Conservation (phyloP, 257 asterid species). For the Gynochthodes officinalis region DNA sequence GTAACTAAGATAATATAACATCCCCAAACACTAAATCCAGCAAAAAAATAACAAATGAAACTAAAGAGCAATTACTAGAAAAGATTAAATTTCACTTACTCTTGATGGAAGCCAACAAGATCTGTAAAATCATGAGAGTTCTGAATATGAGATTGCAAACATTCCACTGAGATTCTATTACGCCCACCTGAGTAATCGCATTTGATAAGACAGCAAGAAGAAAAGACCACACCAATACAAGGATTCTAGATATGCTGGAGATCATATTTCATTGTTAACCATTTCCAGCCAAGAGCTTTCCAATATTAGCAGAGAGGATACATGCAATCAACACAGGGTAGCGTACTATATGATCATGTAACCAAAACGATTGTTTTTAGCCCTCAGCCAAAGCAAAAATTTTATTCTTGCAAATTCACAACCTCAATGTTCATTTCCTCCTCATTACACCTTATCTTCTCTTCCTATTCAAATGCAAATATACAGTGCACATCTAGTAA, state of each 20-base stretch:
- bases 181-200: slow-evolving; percentile 75
- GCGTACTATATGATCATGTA: background rate
- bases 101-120: slow-evolving; percentile 94
- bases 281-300: background rate
- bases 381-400: background rate
- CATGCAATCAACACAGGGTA: background rate
- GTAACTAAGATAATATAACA: background rate
- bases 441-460: background rate
- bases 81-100: slow-evolving; percentile 49
- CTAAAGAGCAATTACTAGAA: slow-evolving; percentile 14
- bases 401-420: background rate
- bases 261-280: background rate
- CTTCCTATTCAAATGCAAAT: background rate
- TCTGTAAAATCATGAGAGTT: slow-evolving; percentile 90
- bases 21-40: background rate
- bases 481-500: no score
- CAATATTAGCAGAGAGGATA: background rate
- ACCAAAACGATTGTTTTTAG: background rate
- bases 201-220: slow-evolving; percentile 9
- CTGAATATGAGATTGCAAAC: slow-evolving; percentile 85
- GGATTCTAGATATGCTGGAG: background rate
- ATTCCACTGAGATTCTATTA: slow-evolving; percentile 99
- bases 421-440: background rate
- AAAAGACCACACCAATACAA: background rate
- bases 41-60: background rate